A percentile compares a stretch with the other conserved stretches of the same genome.
Evolutionary conservation across 164 flowering plant genomes (phyloP).

Genomic region (Santalum album): DNA sequence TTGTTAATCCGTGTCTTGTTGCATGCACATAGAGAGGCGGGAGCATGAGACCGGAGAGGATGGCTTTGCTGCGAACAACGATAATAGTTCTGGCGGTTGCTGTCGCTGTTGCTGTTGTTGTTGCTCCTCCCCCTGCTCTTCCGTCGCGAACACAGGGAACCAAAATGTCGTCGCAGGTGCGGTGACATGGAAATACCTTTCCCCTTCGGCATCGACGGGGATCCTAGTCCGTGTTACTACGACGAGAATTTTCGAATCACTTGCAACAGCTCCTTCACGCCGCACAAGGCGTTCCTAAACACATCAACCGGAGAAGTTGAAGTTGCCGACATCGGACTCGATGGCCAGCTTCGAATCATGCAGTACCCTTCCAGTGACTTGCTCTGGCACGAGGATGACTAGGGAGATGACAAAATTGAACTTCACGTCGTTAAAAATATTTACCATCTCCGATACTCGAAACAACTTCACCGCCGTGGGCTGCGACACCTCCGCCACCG

Average conservation of each 20-base stretch:
- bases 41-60: too few species aligned
- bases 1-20: too few species aligned
- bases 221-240: conserved; percentile 11
- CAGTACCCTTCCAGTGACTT: not conserved
- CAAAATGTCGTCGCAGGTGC: conserved; percentile 19
- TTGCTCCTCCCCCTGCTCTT: too few species aligned
- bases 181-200: conserved; percentile 33
- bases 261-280: conserved; percentile 12
- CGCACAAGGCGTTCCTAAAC: not conserved
- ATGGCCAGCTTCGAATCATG: conserved; percentile 1
- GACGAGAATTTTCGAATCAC: conserved; percentile 11
- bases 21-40: too few species aligned
- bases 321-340: conserved; percentile 4
- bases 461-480: conserved; percentile 33
- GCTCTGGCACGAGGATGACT: not conserved
- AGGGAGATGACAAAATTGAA: not conserved
- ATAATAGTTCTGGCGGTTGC: too few species aligned
- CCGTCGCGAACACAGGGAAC: not conserved
- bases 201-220: conserved; percentile 30
- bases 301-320: not conserved
- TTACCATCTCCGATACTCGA: conserved; percentile 19
- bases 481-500: conserved; percentile 18
- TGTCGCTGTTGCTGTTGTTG: too few species aligned
- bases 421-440: not conserved
- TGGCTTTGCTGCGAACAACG: too few species aligned